phyloP scores from a whole-genome alignment of 2,329 filamentous ascomycete genomes.

The Colletotrichum falcatum region DNA sequence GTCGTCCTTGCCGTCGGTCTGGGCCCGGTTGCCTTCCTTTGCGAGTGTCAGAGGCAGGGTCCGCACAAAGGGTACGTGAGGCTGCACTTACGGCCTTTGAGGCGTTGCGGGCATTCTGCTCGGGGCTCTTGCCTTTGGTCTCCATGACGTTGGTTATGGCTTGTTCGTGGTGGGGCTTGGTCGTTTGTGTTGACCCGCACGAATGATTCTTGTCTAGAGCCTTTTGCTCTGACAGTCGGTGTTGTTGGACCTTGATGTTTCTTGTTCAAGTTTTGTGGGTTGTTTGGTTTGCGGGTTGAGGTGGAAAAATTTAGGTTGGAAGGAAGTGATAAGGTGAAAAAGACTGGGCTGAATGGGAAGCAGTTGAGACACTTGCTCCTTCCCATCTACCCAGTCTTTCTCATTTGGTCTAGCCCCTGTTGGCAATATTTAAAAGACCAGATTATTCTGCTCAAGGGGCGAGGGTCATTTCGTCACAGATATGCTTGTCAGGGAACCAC shows the following conservation, averaged over 20 bases:
- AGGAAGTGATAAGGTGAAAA: not conserved
- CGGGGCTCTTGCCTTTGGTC: not conserved
- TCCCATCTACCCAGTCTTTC: not conserved
- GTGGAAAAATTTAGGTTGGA: not conserved
- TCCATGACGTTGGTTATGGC: not conserved
- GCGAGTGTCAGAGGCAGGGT: not conserved
- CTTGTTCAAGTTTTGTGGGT: not conserved
- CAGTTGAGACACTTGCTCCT: not conserved
- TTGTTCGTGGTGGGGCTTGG: not conserved
- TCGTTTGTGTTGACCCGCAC: not conserved
- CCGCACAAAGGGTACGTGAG: not conserved
- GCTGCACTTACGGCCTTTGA: not conserved
- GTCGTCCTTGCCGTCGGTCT: not conserved
- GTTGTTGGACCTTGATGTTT: no score
- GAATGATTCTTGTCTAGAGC: no score
- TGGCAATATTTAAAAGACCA: not conserved
- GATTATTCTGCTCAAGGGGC: no score
- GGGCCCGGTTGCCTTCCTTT: not conserved
- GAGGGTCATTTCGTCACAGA: not conserved
- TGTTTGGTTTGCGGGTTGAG: not conserved
- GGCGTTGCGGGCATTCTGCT: not conserved
- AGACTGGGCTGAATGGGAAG: not conserved
- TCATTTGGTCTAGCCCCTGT: not conserved
- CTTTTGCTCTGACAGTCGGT: no score
- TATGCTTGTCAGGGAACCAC: not conserved